Evolutionary conservation across 306 rosid species (phyloP), one percentile per base, ranked within the genome.

Genomic region (Argentina anserina): DNA sequence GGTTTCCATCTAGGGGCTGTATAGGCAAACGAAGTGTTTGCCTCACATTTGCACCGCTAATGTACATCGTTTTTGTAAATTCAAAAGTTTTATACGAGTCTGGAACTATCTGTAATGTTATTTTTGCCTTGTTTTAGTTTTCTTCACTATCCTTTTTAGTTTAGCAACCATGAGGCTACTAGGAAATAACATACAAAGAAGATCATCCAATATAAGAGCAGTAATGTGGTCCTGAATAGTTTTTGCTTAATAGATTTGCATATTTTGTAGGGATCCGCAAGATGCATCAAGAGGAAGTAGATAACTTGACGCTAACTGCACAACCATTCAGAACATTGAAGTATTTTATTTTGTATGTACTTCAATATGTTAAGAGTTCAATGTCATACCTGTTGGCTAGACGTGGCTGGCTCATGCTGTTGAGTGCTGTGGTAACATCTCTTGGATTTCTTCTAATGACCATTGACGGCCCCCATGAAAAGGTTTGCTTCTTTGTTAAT

Each of bases 321-420:
- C 95, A 89, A 77, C 99, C 99, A 60, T 83, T 88, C 67, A 94
- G 80, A 84, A 91, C 99, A 69, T 81, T 80, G 83, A 94, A 91
- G 88, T 85, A 82, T 66, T 94, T 88, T 74, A 71, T 85, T 62
- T 85, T 94, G 78, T 97, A 92, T 58, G 81, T 86, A 75, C 59
- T 88, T 76, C 90, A 85, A 67, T 87, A 83, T 85, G 46, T 84
- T 18, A 89, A 84, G 78, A 75, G 69, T 72, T 84, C 92, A 14
- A 37, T 81, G 60, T 78, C 77, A 8, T 94, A 84, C 78, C 67
- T 94, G 79, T 83, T 89, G 77, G 87, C 86, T 10, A 88, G 84
- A 81, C 97, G 97, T 46, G 97, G 97, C 18, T 91, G 96, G 97
- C 85, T 94, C 77, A 70, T 94, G 92, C 94, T 89, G 72, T 83